Evolutionary conservation across 768 basidiomycete species (phyloP), one percentile per base, ranked within the genome.

Genomic region (Tricholoma hemisulphureum): DNA sequence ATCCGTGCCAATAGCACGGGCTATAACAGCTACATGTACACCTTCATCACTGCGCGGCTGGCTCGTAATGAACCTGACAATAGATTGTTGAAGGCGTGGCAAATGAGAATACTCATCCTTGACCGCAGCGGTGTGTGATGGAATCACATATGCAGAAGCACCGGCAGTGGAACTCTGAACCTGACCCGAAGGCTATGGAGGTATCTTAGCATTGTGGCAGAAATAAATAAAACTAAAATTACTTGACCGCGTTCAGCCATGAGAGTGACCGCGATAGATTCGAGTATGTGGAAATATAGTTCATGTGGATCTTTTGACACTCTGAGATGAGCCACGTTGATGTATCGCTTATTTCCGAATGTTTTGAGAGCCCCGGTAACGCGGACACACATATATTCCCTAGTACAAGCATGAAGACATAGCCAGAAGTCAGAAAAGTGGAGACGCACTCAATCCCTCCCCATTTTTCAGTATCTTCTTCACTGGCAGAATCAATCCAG

Each of bases 341-440:
- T 80, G 70, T 93, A 91, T 69, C 85, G 79, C 71, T 90, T 94
- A 67, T 80, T 84, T 34, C 84, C 83, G 69, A 96, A 97, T 11
- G 78, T 80, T 71, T 96, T 96, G 59, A 98, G 73, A 11, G 78
- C 77, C 10, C 96, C 96, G 28, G 90, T 82, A 45, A 95, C 84
- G 14, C 91, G 86, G 34, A 95, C 87, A 68, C 89, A 93, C 39
- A 77, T 78, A n/a, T 84, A 80, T 69, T 89, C 87, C 52, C 93
- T 95, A 58, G 18, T 13, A 11, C 18, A 26, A 32, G 37, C 10
- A 53, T 59, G 16, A 53, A 32, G 58, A 48, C 31, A 39, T 53
- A 32, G 29, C 23, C 57, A 31, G n/a, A 55, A 18, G 26, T n/a
- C 18, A 21, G n/a, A 6, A 28, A 56, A 20, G 35, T 43, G 24